Evolutionary conservation across 306 rosid species (phyloP).

Genomic region (Lathyrus aphaca): DNA sequence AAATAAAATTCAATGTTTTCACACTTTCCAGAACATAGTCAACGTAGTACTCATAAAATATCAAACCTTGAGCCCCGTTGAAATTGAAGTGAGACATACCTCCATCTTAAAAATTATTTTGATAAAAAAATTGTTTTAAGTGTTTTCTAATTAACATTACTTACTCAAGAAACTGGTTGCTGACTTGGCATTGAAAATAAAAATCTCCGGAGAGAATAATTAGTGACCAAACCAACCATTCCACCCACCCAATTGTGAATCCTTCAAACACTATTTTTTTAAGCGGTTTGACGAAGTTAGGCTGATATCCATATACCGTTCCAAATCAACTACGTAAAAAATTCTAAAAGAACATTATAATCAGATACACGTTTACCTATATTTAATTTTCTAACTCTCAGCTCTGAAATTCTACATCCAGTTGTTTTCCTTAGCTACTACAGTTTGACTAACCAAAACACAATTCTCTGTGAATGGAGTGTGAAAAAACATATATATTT

Average conservation of each 20-base stretch:
- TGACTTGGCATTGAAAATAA: background rate
- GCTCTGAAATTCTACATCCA: slow-evolving; percentile 37
- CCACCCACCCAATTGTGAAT: background rate
- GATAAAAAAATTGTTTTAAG: too few relatives aligned
- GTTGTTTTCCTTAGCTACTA: slow-evolving; percentile 26
- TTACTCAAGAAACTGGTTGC: too few relatives aligned
- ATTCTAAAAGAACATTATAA: slow-evolving; percentile 23
- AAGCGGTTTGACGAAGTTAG: background rate
- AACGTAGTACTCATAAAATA: background rate
- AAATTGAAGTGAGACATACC: background rate
- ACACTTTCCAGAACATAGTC: background rate
- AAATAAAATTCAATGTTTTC: background rate
- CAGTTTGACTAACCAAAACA: slow-evolving; percentile 8
- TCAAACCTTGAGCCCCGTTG: background rate
- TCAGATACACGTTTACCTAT: slow-evolving; percentile 25
- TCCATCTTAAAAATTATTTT: too few relatives aligned
- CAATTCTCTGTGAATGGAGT: slow-evolving; percentile 27
- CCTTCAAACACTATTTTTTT: background rate
- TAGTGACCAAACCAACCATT: background rate
- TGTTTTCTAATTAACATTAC: too few relatives aligned
- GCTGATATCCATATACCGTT: background rate
- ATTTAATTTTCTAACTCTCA: slow-evolving; percentile 30
- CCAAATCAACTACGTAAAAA: slow-evolving; percentile 3
- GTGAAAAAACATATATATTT: slow-evolving; percentile 16
- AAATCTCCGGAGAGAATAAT: background rate